Base-by-base conservation (phyloP, 2,329 filamentous ascomycete species). In the Aspergillus sp. region DNA sequence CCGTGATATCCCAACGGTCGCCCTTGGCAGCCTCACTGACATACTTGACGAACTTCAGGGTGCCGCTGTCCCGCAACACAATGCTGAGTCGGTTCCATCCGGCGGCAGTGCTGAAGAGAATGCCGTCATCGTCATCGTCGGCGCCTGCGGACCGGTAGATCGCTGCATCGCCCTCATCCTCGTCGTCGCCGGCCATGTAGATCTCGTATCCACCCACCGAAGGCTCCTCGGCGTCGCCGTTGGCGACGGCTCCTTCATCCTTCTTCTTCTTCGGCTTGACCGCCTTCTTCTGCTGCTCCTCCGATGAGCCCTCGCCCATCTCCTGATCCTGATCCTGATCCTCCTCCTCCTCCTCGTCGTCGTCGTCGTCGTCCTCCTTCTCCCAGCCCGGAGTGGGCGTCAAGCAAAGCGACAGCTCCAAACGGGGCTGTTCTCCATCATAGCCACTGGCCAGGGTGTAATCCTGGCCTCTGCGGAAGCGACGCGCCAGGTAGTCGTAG, bases 31-130 rank as follows among this genome's bases (percentile, higher is more conserved):
- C 86, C 61, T 83, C 83, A 76, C 90, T 96, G 21, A 99, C 90
- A 75, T 98, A 99, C 81, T 98, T 99, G 71, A 98, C 92, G 73
- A 99, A 99, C 74, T 91, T 89, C 72, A 99, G 82, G 13, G 90
- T 89, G 13, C 91, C 93, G 66, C 86, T 87, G 73, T 99, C 95
- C 60, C 95, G 85, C 67, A 98, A 80, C 32, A 98, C 95, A 66
- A 99, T 86, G 65, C 89, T 92, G 80, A 99, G 83, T 65, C 90
- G 91, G 76, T 98, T 98, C 95, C 95, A 99, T 7, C 81, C 80
- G 2, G 88, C 87, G 0, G 87, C 83, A 69, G 87, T 88, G 50
- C 84, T 87, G 73, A 91, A 90, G 36, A 91, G 76, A 54, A 90
- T 86, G 0, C 87, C 87, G 66, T 90, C 88, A 60, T 96, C 93